Evolutionary conservation across 1,139 yeast genomes (phyloP).

Genomic region (Magnusiomyces suaveolens): DNA sequence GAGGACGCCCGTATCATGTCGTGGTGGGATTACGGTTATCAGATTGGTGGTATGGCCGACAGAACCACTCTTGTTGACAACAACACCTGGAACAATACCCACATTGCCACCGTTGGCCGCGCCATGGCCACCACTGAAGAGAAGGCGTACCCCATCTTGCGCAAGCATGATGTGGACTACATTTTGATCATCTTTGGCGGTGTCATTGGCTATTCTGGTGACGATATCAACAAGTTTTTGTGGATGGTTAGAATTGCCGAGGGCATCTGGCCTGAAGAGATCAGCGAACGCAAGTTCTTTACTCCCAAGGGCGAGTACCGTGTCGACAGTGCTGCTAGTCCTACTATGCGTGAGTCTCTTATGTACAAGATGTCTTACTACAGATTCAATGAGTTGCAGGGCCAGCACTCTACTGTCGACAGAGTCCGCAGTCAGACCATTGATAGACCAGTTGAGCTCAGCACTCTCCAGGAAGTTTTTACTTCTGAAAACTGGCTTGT

Average conservation of each 20-base stretch:
- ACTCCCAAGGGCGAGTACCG: constrained; percentile 80
- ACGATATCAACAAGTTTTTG: constrained; percentile 89
- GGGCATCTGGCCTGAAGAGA: constrained; percentile 98
- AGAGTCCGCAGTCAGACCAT: constrained; percentile 81
- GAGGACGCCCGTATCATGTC: constrained; percentile 95
- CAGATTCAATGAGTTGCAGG: constrained; percentile 65
- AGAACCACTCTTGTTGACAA: constrained; percentile 96
- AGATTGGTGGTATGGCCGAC: constrained; percentile 99
- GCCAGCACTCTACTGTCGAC: constrained; percentile 60
- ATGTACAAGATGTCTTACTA: constrained; percentile 95
- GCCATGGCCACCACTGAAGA: constrained; percentile 92
- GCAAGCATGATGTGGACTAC: constrained; percentile 90
- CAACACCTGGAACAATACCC: constrained; percentile 99
- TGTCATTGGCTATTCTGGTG: constrained; percentile 86
- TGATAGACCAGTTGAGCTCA: constrained; percentile 44
- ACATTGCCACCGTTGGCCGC: constrained; percentile 98
- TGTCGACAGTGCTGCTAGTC: constrained; percentile 72
- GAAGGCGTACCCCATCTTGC: constrained; percentile 76
- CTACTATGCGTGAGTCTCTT: constrained; percentile 77
- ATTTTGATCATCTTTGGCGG: constrained; percentile 93
- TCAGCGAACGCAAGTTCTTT: constrained; percentile 75
- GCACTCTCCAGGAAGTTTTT: constrained; percentile 84
- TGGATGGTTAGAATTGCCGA: constrained; percentile 99
- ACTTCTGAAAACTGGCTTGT: constrained; percentile 97
- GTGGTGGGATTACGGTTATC: constrained; percentile 99